A percentile compares a stretch with the other conserved stretches of the same genome.
These are phyloP conservation scores for Aureobasidium sp. DNA, from an alignment of 2,329 filamentous ascomycete species.

Conservation along the genomic window DNA sequence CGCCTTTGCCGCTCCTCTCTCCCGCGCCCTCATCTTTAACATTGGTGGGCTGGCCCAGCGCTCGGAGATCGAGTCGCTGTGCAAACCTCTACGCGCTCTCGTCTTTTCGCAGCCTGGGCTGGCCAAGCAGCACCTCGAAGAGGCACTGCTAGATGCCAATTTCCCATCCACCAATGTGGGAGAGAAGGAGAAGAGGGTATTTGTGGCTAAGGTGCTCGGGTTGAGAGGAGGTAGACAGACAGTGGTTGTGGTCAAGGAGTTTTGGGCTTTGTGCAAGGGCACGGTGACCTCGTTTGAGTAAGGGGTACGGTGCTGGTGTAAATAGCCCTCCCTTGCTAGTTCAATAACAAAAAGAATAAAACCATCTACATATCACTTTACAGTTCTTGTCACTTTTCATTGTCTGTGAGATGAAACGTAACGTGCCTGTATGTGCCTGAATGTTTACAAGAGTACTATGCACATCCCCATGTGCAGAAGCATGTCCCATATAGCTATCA, in stretches of 20 bases:
- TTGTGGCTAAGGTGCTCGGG: slow-evolving; percentile 60
- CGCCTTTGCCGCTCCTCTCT: slow-evolving; percentile 56
- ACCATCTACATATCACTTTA: too few relatives aligned
- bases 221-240: slow-evolving; percentile 58
- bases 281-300: slow-evolving; percentile 23
- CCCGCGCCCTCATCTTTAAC: slow-evolving; percentile 54
- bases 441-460: not conserved
- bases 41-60: slow-evolving; percentile 61
- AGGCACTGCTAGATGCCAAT: slow-evolving; percentile 45
- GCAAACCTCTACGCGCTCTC: slow-evolving; percentile 64
- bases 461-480: not conserved
- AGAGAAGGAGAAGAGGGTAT: slow-evolving; percentile 53
- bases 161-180: slow-evolving; percentile 52
- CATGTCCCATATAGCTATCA: not conserved
- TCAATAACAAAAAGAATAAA: too few relatives aligned
- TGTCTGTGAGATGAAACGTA: not conserved
- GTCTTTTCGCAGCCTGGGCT: slow-evolving; percentile 22
- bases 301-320: not conserved
- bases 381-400: not conserved
- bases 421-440: too few relatives aligned
- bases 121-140: slow-evolving; percentile 41
- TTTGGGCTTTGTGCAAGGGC: slow-evolving; percentile 61
- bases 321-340: not conserved
- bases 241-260: slow-evolving; percentile 61
- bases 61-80: slow-evolving; percentile 64